Base-by-base conservation (phyloP, 768 basidiomycete species). In the Kwoniella shandongensis region DNA sequence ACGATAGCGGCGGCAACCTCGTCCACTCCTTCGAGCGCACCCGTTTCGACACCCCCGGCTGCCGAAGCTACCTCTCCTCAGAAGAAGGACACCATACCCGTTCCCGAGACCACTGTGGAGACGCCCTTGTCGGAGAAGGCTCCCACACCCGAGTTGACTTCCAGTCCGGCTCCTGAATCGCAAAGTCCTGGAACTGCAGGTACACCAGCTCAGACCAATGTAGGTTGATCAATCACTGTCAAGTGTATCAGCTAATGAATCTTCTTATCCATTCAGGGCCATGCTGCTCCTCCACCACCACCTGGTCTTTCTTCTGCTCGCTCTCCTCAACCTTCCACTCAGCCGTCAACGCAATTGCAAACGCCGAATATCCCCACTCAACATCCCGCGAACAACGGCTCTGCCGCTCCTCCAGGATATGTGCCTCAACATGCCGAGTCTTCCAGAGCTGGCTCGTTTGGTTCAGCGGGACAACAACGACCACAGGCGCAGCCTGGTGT, bases 391-490 rank as follows among this genome's bases (percentile, higher is more conserved):
- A 17, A 17, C 23, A 50, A 73, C 26, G n/a, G 27, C 15, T 18
- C 46, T 4, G 22, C 57, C n/a, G 80, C 80, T 35, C 81, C 82
- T 17, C 81, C 81, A 41, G 82, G 83, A 59, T 83, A 83, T 67
- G 78, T 78, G 22, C 80, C 80, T 51, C 80, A 51, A 22, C 65
- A 80, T 30, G 75, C 73, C 41, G 63, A 69, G 47, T 62, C 63
- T 15, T 61, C 61, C 8, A 38, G 69, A 22, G 44, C 66, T 46
- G 26, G 23, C 35, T 38, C 45, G 61, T 44, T 5, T 46, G 57
- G 12, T 27, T 32, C 32, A 32, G 32, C 32, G 6, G 32, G 32
- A 32, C 45, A 12, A 20, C 51, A 47, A 17, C n/a, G 39, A 45
- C 25, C 42, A 51, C 57, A 17, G 27, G 47, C 45, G 35, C 68